Base-by-base conservation (phyloP, 2,329 filamentous ascomycete species). In the Colletotrichum cereale region DNA sequence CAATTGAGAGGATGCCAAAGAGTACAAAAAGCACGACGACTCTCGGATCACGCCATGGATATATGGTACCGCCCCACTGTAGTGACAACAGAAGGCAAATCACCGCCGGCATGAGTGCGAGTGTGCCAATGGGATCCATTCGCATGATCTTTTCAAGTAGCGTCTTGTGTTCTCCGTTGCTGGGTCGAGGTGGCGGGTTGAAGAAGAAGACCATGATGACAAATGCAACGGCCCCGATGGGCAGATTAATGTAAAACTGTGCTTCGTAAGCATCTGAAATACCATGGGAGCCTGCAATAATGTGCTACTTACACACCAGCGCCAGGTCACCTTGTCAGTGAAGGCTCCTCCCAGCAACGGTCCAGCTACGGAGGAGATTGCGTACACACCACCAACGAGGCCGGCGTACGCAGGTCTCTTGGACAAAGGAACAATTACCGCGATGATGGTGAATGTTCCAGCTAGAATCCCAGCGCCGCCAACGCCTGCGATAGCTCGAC, bases 1-100 rank as follows among this genome's bases (percentile, higher is more conserved):
- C 63, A 31, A 72, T 55, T 11, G 77, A 72, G 3, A 83, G 73
- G 14, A 83, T 68, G 0, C 65, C 76, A 5, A 79, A 78, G 0
- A 80, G 66, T 68, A 82, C 76, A 29, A 82, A 75, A 6, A 82
- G 78, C 7, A 68, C 77, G 34, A 83, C 78, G 53, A 82, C 77
- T 31, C 77, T 77, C 2, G 70, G 75, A 24, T 76, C 71, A 26
- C 58, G 75, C 81, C 81, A 83, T 0, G 76, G 42, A 53, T 81
- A 81, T 8, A 72, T 75, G 7, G 74, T 77, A 8, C 80, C 81
- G 55, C 81, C 81, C 83, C 83, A 86, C 65, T 85, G 83, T 14
- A 86, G 77, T 5, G 84, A 84, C 5, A 86, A 75, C 0, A 86
- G 73, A 6, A 86, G 80, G 71, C 83, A 86, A 53, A 85, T 75